Percentiles rank a stretch among this genome's conserved stretches.
Evolutionary conservation across 1,139 yeast genomes (phyloP).

Genomic region (Arxiozyma slooffiae): DNA sequence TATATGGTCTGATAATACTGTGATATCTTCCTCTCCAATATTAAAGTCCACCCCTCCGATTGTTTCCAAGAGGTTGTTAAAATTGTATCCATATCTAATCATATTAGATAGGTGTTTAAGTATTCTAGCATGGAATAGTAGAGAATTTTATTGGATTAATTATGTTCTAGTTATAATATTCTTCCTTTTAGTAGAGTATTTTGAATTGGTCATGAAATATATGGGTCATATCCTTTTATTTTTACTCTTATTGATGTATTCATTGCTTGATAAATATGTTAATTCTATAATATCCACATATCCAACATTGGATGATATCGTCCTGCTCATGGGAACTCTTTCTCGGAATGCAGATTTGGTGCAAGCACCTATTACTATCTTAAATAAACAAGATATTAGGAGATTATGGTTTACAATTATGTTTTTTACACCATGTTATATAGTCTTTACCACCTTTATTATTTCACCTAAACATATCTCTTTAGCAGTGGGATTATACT

Average conservation of each 20-base stretch:
- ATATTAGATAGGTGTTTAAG: conserved; percentile 62
- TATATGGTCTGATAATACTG: conserved; percentile 1
- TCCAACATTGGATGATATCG: conserved; percentile 83
- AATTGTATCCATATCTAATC: conserved; percentile 75
- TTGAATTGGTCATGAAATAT: conserved; percentile 63
- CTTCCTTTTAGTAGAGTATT: conserved; percentile 59
- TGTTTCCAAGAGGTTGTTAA: conserved; percentile 71
- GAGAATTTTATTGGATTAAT: conserved; percentile 22
- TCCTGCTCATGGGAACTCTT: conserved; percentile 66
- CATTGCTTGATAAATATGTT: conserved; percentile 45
- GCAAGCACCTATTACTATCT: conserved; percentile 63
- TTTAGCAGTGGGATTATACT: conserved; percentile 48
- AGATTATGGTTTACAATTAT: conserved; percentile 75
- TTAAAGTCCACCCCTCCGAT: conserved; percentile 83
- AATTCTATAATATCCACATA: conserved; percentile 49
- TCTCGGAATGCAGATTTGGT: conserved; percentile 69
- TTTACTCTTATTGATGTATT: conserved; percentile 55
- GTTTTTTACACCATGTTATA: conserved; percentile 75
- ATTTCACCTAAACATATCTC: conserved; percentile 63
- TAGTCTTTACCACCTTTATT: conserved; percentile 57
- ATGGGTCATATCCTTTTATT: conserved; percentile 74
- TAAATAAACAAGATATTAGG: conserved; percentile 70
- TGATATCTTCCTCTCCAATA: conserved; percentile 44
- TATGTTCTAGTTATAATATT: conserved; percentile 49
- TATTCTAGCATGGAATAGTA: conserved; percentile 77